Percentiles rank a stretch among this genome's conserved stretches.
These are phyloP conservation scores for Lycium ferocissimum DNA, from an alignment of 257 asterid species.

Conservation along the genomic window DNA sequence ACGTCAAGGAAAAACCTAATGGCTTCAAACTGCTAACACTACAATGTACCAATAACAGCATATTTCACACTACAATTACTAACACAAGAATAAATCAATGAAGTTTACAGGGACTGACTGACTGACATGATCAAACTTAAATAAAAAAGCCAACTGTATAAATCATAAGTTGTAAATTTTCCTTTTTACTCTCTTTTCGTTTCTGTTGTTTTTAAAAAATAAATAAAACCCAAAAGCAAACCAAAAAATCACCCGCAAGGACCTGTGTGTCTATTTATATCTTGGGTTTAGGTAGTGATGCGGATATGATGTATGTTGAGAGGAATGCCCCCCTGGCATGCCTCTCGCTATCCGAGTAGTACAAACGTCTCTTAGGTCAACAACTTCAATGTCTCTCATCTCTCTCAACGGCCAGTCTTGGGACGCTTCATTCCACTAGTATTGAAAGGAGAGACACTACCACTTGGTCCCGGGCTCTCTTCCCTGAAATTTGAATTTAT, in stretches of 20 bases:
- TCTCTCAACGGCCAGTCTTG: constrained; percentile 78
- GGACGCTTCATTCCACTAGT: constrained; percentile 95
- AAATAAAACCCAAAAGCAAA: constrained; percentile 41
- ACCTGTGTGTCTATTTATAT: constrained; percentile 36
- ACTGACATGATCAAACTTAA: constrained; percentile 43
- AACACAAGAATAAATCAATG: constrained; percentile 73
- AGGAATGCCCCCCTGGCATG: constrained; percentile 33
- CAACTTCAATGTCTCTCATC: background rate
- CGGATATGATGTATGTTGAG: constrained; percentile 29
- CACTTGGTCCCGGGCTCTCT: constrained; percentile 99
- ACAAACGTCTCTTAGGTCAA: constrained; percentile 27
- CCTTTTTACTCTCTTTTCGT: constrained; percentile 30
- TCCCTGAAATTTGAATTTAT: constrained; percentile 90
- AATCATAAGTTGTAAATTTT: constrained; percentile 21
- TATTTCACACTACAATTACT: constrained; percentile 56
- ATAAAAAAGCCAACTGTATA: constrained; percentile 40
- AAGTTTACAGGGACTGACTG: constrained; percentile 31
- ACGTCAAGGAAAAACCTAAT: constrained; percentile 11
- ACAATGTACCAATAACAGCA: constrained; percentile 38
- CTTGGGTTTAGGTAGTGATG: constrained; percentile 33
- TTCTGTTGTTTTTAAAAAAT: constrained; percentile 42
- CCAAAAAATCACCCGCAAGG: constrained; percentile 41
- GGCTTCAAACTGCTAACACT: constrained; percentile 25
- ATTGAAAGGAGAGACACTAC: constrained; percentile 92
- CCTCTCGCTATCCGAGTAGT: constrained; percentile 33